phyloP scores from a whole-genome alignment of 305 asterid genomes.

The Andrographis paniculata region DNA sequence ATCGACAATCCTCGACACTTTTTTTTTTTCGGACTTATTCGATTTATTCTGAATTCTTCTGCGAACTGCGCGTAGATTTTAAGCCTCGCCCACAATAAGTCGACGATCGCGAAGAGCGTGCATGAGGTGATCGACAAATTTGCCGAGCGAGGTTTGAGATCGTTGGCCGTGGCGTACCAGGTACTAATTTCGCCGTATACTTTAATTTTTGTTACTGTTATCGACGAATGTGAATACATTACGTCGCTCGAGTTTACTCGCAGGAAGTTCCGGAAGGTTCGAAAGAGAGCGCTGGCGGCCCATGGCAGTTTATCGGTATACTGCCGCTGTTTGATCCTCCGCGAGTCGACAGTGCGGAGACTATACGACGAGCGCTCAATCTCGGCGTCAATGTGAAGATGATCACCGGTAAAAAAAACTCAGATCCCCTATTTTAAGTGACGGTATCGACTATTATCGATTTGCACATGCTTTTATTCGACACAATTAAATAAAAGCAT shows the following conservation, averaged over 20 bases:
- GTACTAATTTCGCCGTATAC: no score
- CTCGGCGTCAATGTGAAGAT: conserved; percentile 79
- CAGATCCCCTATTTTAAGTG: no score
- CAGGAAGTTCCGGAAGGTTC: conserved; percentile 74
- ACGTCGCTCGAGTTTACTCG: conserved; percentile 13
- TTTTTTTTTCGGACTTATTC: conserved; percentile 7
- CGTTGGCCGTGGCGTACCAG: conserved; percentile 78
- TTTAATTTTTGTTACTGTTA: no score
- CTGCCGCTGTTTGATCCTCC: conserved; percentile 81
- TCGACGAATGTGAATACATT: no score
- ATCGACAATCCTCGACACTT: no score
- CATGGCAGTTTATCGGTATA: conserved; percentile 70
- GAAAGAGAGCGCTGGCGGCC: conserved; percentile 68
- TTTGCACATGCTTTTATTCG: no score
- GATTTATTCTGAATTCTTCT: conserved; percentile 17
- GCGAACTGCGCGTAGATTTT: conserved; percentile 39
- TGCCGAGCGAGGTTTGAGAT: conserved; percentile 67
- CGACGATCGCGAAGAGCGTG: conserved; percentile 67
- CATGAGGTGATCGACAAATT: conserved; percentile 73
- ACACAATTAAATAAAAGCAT: no score
- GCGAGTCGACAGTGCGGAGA: conserved; percentile 72
- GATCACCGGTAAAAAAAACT: conserved; percentile 66
- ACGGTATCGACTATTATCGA: no score
- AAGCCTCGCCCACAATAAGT: conserved; percentile 54
- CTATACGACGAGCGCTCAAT: conserved; percentile 62